Percentiles rank a stretch among this genome's conserved stretches.
phyloP scores from a whole-genome alignment of 108 stramenopile genomes.

The Pseudonitzschia multiseries region DNA sequence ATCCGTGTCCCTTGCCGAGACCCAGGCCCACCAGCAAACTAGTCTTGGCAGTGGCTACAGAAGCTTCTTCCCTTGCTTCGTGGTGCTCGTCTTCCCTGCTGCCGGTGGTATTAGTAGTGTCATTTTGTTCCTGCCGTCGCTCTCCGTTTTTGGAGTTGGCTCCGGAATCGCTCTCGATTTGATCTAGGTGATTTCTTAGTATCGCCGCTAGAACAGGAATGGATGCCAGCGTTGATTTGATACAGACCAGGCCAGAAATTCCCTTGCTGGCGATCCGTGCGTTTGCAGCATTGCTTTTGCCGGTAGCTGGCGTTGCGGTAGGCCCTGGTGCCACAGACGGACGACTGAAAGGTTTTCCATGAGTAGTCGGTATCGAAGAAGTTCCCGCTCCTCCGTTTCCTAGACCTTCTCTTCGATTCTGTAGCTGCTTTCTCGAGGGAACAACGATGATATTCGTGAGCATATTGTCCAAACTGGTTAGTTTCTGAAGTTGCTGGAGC shows the following conservation, averaged over 20 bases:
- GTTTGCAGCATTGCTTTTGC: constrained; percentile 36
- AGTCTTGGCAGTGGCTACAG: constrained; percentile 40
- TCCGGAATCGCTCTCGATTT: constrained; percentile 15
- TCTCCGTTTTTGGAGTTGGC: constrained; percentile 19
- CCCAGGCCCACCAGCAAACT: constrained; percentile 78
- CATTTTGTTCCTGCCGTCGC: constrained; percentile 1
- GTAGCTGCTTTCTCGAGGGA: constrained; percentile 28
- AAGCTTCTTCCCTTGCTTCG: constrained; percentile 35
- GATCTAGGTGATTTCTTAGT: constrained; percentile 63
- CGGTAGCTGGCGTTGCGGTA: background rate
- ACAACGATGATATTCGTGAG: constrained; percentile 71
- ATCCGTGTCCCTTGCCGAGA: constrained; percentile 22
- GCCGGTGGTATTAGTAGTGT: background rate
- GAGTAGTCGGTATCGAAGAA: background rate
- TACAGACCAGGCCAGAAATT: constrained; percentile 81
- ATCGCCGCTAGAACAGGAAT: constrained; percentile 66
- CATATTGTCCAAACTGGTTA: constrained; percentile 86
- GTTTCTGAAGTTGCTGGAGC: constrained; percentile 73
- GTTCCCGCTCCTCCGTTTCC: constrained; percentile 22
- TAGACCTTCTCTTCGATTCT: constrained; percentile 12
- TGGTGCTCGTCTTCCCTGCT: constrained; percentile 11
- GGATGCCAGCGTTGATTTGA: constrained; percentile 74
- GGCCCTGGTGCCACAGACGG: background rate
- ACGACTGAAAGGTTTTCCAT: background rate
- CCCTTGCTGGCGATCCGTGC: constrained; percentile 74